Evolutionary conservation across 768 basidiomycete genomes (phyloP).

Genomic region (Pholiota microspora): DNA sequence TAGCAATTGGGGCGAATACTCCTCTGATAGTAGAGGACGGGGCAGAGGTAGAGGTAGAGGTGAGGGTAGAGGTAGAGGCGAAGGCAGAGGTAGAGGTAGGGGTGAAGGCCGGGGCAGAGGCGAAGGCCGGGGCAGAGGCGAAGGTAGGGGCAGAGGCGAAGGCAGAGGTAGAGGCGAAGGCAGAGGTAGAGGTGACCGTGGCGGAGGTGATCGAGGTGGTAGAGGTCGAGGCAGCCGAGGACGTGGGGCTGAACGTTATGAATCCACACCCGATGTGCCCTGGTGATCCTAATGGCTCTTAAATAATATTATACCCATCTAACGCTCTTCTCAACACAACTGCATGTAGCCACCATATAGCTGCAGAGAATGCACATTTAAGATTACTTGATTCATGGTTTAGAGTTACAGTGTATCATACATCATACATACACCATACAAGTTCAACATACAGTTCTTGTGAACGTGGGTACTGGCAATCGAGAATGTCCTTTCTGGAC

Average conservation of each 20-base stretch:
- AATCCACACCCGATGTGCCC: neutral
- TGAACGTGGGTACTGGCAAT: conserved; percentile 12
- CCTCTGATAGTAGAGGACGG: conserved; percentile 4
- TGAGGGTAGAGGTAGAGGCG: too few relatives aligned
- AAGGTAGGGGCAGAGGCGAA: conserved; percentile 13
- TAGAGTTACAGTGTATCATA: neutral
- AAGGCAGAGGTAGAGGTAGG: too few relatives aligned
- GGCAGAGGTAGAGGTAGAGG: conserved; percentile 20
- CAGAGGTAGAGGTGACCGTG: conserved; percentile 16
- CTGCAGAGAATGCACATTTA: neutral
- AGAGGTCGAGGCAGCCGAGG: conserved; percentile 3
- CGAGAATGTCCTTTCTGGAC: conserved; percentile 10
- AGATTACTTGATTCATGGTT: neutral
- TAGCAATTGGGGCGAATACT: neutral
- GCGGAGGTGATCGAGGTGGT: conserved; percentile 14
- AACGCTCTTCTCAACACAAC: neutral
- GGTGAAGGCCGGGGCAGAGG: conserved; percentile 20
- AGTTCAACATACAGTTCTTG: neutral
- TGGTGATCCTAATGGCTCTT: neutral
- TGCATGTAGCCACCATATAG: neutral
- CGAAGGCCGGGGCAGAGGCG: conserved; percentile 14
- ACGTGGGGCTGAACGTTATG: conserved; percentile 1
- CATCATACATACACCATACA: neutral
- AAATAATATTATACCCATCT: neutral
- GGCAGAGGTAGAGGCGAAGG: conserved; percentile 17